phyloP scores from a whole-genome alignment of 768 basidiomycete species.

The Hebeloma cylindrosporum region DNA sequence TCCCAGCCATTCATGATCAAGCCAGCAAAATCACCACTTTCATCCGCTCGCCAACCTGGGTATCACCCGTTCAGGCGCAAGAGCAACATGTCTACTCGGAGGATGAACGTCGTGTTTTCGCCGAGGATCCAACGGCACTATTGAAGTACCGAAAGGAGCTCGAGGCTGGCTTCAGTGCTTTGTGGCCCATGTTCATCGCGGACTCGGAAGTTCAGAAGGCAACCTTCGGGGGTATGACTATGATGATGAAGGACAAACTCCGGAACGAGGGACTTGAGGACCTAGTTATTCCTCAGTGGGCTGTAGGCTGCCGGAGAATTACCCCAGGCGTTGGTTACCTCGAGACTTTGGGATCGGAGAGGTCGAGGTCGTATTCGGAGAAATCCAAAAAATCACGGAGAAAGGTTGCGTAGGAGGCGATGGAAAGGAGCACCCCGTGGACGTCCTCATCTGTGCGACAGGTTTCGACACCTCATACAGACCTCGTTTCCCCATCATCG shows the following conservation, averaged over 20 bases:
- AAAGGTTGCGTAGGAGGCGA: slow-evolving; percentile 28
- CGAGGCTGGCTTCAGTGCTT: slow-evolving; percentile 37
- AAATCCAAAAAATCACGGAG: slow-evolving; percentile 31
- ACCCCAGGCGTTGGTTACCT: slow-evolving; percentile 38
- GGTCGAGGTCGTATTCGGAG: slow-evolving; percentile 31
- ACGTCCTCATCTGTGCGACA: slow-evolving; percentile 37
- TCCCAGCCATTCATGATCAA: slow-evolving; percentile 31
- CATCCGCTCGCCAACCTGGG: slow-evolving; percentile 33
- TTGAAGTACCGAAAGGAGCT: slow-evolving; percentile 41
- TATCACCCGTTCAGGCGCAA: slow-evolving; percentile 26
- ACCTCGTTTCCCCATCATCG: slow-evolving; percentile 34
- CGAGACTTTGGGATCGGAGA: slow-evolving; percentile 31
- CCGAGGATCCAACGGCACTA: slow-evolving; percentile 37
- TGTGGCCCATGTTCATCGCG: slow-evolving; percentile 30
- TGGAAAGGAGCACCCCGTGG: slow-evolving; percentile 31
- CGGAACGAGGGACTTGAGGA: slow-evolving; percentile 42
- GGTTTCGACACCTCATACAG: slow-evolving; percentile 35
- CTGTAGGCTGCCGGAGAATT: slow-evolving; percentile 33
- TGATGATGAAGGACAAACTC: slow-evolving; percentile 42
- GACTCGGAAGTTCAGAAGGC: slow-evolving; percentile 33
- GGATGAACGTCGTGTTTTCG: slow-evolving; percentile 40
- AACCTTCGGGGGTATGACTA: slow-evolving; percentile 23
- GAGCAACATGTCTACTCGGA: slow-evolving; percentile 32
- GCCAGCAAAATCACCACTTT: slow-evolving; percentile 37
- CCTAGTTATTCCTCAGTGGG: slow-evolving; percentile 33